Evolutionary conservation across 1,284 basidiomycete genomes (phyloP), one percentile per base, ranked within the genome.

Genomic region (Trametes versicolor): DNA sequence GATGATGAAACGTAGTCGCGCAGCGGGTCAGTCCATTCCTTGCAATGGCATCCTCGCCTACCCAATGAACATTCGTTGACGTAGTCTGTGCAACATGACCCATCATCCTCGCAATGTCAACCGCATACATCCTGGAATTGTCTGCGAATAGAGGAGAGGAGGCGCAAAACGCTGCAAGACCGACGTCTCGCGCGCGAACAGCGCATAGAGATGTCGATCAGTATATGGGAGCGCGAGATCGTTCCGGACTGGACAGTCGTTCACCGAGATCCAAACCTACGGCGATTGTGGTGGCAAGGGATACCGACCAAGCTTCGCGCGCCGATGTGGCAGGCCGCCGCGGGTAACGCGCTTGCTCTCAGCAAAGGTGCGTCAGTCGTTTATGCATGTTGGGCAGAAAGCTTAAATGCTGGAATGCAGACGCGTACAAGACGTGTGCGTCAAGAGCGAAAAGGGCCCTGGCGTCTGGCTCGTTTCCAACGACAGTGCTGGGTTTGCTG

Each of bases 221-320:
- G 83, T 39, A 75, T 87, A 3, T 97, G 95, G 95, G 90, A 96
- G 73, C 86, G 85, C 62, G 86, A 90, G 39, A 91, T 97, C 67
- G 73, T 94, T 32, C 93, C 94, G 0, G 92, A 96, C 74, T 97
- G 94, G 94, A 88, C 85, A 51, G 84, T 87, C 32, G 93, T 95
- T 3, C 76, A 88, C 71, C 88, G 85, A 70, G 88, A 90, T 68
- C 82, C 86, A 0, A 77, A 77, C 1, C 79, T 97, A 58, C 85
- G 93, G 48, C 86, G 84, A 71, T 73, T 98, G 19, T 99, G 97
- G 97, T 97, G 96, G 91, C 85, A 87, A 51, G 97, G 97, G 8
- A 91, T 97, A 58, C 97, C 97, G 0, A 88, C 91, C 0, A 93
- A 94, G 75, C 80, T 97, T 60, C 85, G 97, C 48, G 93, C 94